phyloP scores from a whole-genome alignment of 192 early-diverging fungal genomes.

The Pilobolus umbonatus region DNA sequence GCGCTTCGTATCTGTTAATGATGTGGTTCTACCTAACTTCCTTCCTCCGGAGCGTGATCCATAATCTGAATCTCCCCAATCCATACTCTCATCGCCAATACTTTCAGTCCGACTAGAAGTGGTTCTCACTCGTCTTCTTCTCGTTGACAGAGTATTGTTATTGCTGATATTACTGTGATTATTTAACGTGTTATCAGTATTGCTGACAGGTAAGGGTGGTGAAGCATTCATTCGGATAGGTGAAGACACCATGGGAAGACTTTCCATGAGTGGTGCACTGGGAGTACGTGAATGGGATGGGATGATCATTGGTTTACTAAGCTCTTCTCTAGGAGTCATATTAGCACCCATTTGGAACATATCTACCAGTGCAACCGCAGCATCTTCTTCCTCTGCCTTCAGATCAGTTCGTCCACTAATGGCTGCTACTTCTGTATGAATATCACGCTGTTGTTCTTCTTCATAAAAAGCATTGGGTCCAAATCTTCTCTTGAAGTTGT shows the following conservation, averaged over 20 bases:
- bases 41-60: background rate
- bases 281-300: background rate
- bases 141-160: background rate
- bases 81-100: background rate
- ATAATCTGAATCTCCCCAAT: constrained; percentile 15
- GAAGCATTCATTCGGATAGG: background rate
- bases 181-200: background rate
- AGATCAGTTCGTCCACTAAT: constrained; percentile 15
- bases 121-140: constrained; percentile 16
- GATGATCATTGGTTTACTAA: too few species aligned
- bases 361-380: constrained; percentile 34
- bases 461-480: constrained; percentile 51
- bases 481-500: constrained; percentile 68
- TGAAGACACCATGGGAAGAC: background rate
- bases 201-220: background rate
- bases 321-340: background rate
- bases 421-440: background rate
- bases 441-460: constrained; percentile 14
- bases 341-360: constrained; percentile 34
- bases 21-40: constrained; percentile 2
- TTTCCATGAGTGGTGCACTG: background rate
- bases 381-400: constrained; percentile 38
- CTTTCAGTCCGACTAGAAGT: constrained; percentile 17
- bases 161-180: background rate
- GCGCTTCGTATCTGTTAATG: constrained; percentile 13